Base-by-base conservation (phyloP, 495 filamentous ascomycete species). In the Saxispiralis lemnorum region DNA sequence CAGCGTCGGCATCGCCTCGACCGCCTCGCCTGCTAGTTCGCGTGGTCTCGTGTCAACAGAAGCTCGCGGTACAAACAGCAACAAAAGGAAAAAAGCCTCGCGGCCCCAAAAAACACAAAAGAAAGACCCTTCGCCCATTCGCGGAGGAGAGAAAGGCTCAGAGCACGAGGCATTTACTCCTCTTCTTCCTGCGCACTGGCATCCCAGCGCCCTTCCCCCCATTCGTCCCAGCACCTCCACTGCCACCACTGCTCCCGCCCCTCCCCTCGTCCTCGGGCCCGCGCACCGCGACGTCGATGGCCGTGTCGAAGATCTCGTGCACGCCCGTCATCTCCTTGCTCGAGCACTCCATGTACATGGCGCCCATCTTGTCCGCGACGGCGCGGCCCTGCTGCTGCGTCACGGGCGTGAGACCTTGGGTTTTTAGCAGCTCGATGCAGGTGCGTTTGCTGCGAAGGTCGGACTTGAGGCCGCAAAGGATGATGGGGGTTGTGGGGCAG, bases 401-500 rank as follows among this genome's bases (percentile, higher is more conserved):
- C 15, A 97, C 86, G 9, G 89, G 89, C 1, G 88, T 95, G 35
- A 97, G 72, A 16, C 89, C 89, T 63, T 97, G 89, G 16, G 88
- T 94, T 63, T 89, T 93, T 61, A 97, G 83, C 48, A 97, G 83
- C 54, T 97, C 89, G 63, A 96, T 93, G 65, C 88, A 95, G 31
- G 81, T 83, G 57, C 82, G 76, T 66, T 96, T 95, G 61, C 74
- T 69, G 56, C 89, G 88, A 41, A 97, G 78, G 60, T 97, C 89
- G 36, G 87, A 93, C 59, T 97, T 97, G 43, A 97, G 73, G 38
- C 92, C 89, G 46, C 94, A 79, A 18, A 97, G 81, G 60, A 97
- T 79, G 39, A 97, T 74, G 2, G 89, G 89, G 1, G 89, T 96
- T 50, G 86, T 89, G 9, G 89, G 92, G 65, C 89, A 96, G 68